Evolutionary conservation across 2,329 filamentous ascomycete genomes (phyloP).

Genomic region (Colletotrichum tanaceti): DNA sequence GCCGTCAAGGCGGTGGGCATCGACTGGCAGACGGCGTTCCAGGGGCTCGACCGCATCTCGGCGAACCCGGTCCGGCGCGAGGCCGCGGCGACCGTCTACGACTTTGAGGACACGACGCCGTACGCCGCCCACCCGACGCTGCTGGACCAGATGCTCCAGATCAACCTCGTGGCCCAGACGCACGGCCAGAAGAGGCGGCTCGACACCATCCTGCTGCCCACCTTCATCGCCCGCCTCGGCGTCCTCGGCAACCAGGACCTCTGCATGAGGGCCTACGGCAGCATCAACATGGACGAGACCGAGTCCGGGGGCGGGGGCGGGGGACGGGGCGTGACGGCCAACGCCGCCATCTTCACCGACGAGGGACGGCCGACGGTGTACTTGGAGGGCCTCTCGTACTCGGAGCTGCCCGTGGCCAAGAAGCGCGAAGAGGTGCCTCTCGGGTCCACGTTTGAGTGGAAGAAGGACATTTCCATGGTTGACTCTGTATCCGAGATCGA

Average conservation of each 20-base stretch:
- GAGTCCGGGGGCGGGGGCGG: too few species aligned
- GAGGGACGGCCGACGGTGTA: constrained; percentile 23
- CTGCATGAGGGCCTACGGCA: constrained; percentile 24
- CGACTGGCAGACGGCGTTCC: constrained; percentile 30
- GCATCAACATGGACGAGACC: too few species aligned
- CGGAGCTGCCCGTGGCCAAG: constrained; percentile 20
- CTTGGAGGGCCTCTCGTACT: constrained; percentile 25
- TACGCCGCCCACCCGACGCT: constrained; percentile 29
- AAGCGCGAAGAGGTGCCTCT: constrained; percentile 25
- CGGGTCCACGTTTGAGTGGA: constrained; percentile 31
- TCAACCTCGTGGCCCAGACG: constrained; percentile 25
- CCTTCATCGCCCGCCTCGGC: constrained; percentile 8
- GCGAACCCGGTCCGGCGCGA: constrained; percentile 10
- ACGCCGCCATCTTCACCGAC: constrained; percentile 26
- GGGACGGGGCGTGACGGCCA: constrained; percentile 15
- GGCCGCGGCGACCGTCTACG: constrained; percentile 26
- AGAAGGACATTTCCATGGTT: constrained; percentile 12
- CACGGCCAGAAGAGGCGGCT: constrained; percentile 16
- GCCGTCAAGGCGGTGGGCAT: constrained; percentile 25
- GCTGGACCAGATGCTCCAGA: constrained; percentile 30
- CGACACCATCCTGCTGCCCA: constrained; percentile 20
- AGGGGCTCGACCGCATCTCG: constrained; percentile 24
- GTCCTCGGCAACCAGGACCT: constrained; percentile 24
- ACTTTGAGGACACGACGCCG: constrained; percentile 28
- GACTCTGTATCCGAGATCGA: neutral